Evolutionary conservation across 129 eudicot genomes (phyloP).

Genomic region (Erigeron canadensis): DNA sequence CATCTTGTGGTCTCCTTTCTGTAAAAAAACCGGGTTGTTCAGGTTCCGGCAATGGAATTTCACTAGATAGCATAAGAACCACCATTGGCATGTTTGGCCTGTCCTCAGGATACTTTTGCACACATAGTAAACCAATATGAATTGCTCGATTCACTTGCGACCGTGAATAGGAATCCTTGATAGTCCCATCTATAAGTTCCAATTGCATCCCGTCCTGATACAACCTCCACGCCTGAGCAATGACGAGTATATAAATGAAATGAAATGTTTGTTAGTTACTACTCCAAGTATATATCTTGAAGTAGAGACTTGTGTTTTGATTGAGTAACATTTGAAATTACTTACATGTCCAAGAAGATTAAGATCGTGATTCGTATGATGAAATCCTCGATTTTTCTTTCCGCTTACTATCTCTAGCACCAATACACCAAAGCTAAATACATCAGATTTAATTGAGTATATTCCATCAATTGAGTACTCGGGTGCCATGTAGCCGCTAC

Average conservation of each 20-base stretch:
- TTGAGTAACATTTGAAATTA: neutral
- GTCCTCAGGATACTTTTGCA: constrained; percentile 56
- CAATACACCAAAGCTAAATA: constrained; percentile 58
- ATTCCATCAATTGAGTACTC: constrained; percentile 51
- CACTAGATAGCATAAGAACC: constrained; percentile 47
- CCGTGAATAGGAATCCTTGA: constrained; percentile 10
- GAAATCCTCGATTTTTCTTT: constrained; percentile 39
- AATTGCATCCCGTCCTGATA: constrained; percentile 34
- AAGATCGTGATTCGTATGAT: constrained; percentile 36
- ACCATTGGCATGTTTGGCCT: constrained; percentile 54
- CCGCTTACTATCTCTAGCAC: constrained; percentile 50
- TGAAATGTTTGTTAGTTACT: no score
- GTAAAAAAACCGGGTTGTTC: constrained; percentile 54
- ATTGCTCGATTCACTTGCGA: constrained; percentile 37
- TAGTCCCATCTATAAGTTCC: constrained; percentile 38
- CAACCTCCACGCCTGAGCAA: constrained; percentile 46
- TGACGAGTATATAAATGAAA: neutral
- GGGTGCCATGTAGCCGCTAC: constrained; percentile 60
- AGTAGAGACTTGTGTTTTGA: no score
- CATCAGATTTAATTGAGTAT: constrained; percentile 52
- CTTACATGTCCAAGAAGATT: constrained; percentile 65
- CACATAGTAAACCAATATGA: constrained; percentile 45
- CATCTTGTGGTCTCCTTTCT: constrained; percentile 38
- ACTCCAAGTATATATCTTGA: no score
- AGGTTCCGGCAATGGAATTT: constrained; percentile 36